Conservation (phyloP, 2,329 filamentous ascomycete genomes). For the Zelopaecilomyces penicillatus region DNA sequence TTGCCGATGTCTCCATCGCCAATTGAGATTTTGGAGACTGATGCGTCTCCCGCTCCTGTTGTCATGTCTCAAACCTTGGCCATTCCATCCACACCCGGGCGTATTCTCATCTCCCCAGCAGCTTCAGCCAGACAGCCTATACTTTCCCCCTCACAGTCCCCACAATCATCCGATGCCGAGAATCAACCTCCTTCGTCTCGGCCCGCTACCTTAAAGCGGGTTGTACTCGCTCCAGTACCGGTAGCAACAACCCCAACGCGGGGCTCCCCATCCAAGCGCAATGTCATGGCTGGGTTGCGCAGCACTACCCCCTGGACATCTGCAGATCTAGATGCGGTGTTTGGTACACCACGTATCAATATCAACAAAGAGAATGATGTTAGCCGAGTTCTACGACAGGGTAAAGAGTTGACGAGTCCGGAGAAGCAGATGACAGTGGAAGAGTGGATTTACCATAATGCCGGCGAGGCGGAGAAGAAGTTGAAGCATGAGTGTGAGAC, state of each 20-base stretch:
- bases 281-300: constrained; percentile 46
- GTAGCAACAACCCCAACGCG: constrained; percentile 39
- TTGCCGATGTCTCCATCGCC: background rate
- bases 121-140: constrained; percentile 45
- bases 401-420: constrained; percentile 56
- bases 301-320: constrained; percentile 60
- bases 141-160: constrained; percentile 56
- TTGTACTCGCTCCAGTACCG: constrained; percentile 38
- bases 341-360: constrained; percentile 38
- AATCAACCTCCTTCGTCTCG: constrained; percentile 67
- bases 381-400: constrained; percentile 42
- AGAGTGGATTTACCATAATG: constrained; percentile 83
- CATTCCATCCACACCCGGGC: constrained; percentile 34
- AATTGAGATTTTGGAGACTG: too few relatives aligned
- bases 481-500: constrained; percentile 74
- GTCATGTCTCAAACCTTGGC: constrained; percentile 5
- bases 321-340: constrained; percentile 66
- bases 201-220: constrained; percentile 37
- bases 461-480: constrained; percentile 68
- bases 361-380: constrained; percentile 45
- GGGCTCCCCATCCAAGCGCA: constrained; percentile 55
- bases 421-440: constrained; percentile 91
- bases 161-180: constrained; percentile 72
- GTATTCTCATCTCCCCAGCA: constrained; percentile 34
- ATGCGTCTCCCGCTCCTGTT: too few relatives aligned